These are phyloP conservation scores for Trichoderma asperelloides DNA, from an alignment of 495 filamentous ascomycete genomes.

Conservation along the genomic window DNA sequence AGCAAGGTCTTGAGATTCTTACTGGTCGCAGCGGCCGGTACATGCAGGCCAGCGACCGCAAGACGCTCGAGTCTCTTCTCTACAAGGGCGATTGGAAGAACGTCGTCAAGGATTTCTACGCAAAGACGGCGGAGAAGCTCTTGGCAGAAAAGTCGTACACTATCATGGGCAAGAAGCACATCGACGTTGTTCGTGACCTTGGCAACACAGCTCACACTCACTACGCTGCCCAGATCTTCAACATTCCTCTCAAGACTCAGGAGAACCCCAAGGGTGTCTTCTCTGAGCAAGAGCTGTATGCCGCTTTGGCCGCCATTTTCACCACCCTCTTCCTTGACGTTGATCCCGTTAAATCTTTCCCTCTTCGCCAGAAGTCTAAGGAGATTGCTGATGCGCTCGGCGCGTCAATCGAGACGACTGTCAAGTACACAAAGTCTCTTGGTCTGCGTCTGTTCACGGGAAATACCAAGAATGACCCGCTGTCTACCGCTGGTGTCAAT, in stretches of 20 bases:
- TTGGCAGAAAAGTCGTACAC: slow-evolving; percentile 54
- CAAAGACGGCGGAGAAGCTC: slow-evolving; percentile 53
- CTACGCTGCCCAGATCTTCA: slow-evolving; percentile 65
- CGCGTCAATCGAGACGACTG: slow-evolving; percentile 30
- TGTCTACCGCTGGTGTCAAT: slow-evolving; percentile 59
- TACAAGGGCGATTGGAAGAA: slow-evolving; percentile 45
- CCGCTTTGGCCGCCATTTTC: slow-evolving; percentile 61
- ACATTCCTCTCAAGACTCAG: slow-evolving; percentile 63
- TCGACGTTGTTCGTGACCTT: slow-evolving; percentile 72
- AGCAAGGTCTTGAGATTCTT: slow-evolving; percentile 43
- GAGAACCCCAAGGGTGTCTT: slow-evolving; percentile 61
- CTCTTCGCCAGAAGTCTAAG: slow-evolving; percentile 51
- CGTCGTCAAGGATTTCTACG: slow-evolving; percentile 55
- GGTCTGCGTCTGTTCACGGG: slow-evolving; percentile 44
- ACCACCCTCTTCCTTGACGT: slow-evolving; percentile 38
- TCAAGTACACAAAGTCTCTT: slow-evolving; percentile 53
- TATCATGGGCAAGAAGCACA: slow-evolving; percentile 50
- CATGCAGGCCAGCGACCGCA: slow-evolving; percentile 35
- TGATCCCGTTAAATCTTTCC: slow-evolving; percentile 44
- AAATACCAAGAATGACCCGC: slow-evolving; percentile 38
- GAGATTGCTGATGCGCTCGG: slow-evolving; percentile 47
- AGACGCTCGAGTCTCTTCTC: slow-evolving; percentile 52
- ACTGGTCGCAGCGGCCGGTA: slow-evolving; percentile 36
- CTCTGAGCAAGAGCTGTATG: slow-evolving; percentile 72
- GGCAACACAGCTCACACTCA: slow-evolving; percentile 64